Evolutionary conservation across 163 green algal species (phyloP).

Genomic region (Volvox carteri): DNA sequence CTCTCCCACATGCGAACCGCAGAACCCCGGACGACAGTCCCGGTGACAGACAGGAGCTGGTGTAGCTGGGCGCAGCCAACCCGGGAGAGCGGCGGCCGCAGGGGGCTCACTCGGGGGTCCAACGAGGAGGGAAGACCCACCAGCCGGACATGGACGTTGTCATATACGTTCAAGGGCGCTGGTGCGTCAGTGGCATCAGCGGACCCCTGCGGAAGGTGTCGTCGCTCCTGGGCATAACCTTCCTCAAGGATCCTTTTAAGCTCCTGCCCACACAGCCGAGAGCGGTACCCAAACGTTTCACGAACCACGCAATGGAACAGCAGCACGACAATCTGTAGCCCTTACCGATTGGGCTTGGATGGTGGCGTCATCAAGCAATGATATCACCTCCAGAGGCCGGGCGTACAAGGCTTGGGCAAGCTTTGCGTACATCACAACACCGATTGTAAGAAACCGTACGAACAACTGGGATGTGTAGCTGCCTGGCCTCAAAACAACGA

Average conservation of each 20-base stretch:
- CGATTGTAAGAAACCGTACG: too few species aligned
- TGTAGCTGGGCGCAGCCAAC: slow-evolving; percentile 74
- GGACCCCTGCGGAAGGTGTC: neutral
- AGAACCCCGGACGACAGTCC: slow-evolving; percentile 82
- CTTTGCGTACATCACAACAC: slow-evolving; percentile 1
- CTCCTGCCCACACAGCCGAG: neutral
- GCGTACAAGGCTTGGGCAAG: slow-evolving; percentile 62
- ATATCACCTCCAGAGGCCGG: slow-evolving; percentile 60
- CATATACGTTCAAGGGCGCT: slow-evolving; percentile 46
- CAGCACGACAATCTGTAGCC: neutral
- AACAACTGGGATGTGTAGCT: neutral
- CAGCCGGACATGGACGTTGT: slow-evolving; percentile 69
- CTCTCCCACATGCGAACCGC: slow-evolving; percentile 83
- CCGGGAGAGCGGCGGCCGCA: slow-evolving; percentile 65
- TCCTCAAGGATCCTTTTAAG: slow-evolving; percentile 10
- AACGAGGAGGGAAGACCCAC: slow-evolving; percentile 65
- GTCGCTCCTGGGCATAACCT: neutral
- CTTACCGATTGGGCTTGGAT: slow-evolving; percentile 64
- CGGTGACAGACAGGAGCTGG: slow-evolving; percentile 78
- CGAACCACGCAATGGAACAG: neutral
- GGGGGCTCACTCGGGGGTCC: slow-evolving; percentile 42
- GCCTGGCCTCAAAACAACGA: neutral
- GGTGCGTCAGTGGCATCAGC: neutral
- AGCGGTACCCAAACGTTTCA: neutral
- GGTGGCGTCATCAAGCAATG: slow-evolving; percentile 68